Percentiles rank a stretch among this genome's conserved stretches.
phyloP scores from a whole-genome alignment of 148 eudicot genomes.

The Cornus suecica region DNA sequence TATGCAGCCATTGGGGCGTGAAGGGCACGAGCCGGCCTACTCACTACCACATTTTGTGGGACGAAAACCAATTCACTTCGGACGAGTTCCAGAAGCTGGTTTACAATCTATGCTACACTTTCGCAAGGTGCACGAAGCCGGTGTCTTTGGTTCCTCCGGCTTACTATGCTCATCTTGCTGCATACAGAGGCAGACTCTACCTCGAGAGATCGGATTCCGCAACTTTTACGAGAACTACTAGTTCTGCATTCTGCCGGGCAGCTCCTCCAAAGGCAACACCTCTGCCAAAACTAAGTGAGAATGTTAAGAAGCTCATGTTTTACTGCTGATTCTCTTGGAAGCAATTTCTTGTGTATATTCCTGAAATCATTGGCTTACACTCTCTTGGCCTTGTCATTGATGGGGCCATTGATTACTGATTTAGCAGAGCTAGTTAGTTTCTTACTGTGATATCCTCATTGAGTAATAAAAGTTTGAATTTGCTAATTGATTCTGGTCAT shows the following conservation, averaged over 20 bases:
- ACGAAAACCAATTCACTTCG: slow-evolving; percentile 74
- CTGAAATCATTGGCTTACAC: not conserved
- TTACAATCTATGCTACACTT: slow-evolving; percentile 81
- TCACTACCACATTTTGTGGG: slow-evolving; percentile 86
- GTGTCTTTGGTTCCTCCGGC: slow-evolving; percentile 92
- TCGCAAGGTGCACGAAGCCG: slow-evolving; percentile 90
- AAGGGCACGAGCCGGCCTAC: slow-evolving; percentile 92
- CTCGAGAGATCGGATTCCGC: slow-evolving; percentile 53
- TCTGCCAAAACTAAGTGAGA: slow-evolving; percentile 75
- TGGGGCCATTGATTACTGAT: not conserved
- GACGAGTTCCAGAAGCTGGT: slow-evolving; percentile 86
- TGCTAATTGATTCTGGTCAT: not conserved
- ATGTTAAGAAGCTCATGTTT: slow-evolving; percentile 86
- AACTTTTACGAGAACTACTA: slow-evolving; percentile 17
- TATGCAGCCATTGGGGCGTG: slow-evolving; percentile 89
- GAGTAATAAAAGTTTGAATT: not conserved
- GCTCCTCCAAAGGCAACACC: slow-evolving; percentile 57
- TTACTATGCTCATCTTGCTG: slow-evolving; percentile 94
- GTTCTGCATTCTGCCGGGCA: slow-evolving; percentile 41
- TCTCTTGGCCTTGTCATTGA: not conserved
- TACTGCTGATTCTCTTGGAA: slow-evolving; percentile 55
- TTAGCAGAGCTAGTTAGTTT: slow-evolving; percentile 3
- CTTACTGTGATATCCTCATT: not conserved
- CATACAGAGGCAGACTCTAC: slow-evolving; percentile 85
- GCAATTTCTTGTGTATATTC: slow-evolving; percentile 1